phyloP scores from a whole-genome alignment of 2,329 filamentous ascomycete species.

The Fusarium sp. region DNA sequence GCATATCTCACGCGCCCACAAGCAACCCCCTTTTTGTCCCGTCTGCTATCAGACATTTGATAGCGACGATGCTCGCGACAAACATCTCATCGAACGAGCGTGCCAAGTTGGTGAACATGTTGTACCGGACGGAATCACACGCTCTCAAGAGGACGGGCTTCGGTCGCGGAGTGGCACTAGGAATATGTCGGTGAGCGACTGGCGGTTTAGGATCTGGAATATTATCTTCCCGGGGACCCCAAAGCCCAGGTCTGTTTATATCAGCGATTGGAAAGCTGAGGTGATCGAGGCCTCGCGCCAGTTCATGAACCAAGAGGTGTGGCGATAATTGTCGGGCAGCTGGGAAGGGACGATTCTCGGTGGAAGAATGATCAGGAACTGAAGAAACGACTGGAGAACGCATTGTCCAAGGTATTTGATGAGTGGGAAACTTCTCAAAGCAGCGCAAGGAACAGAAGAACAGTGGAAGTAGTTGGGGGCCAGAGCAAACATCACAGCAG shows the following conservation, averaged over 20 bases:
- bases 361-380: not conserved
- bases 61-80: not conserved
- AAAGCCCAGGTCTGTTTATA: not conserved
- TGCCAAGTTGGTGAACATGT: not conserved
- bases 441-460: not conserved
- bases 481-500: not conserved
- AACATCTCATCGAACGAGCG: not conserved
- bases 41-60: too few relatives aligned
- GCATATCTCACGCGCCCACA: too few relatives aligned
- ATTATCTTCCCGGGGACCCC: not conserved
- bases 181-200: not conserved
- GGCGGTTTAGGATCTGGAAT: not conserved
- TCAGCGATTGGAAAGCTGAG: not conserved
- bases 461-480: not conserved
- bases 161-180: not conserved
- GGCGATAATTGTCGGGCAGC: not conserved
- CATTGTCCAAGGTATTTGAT: not conserved
- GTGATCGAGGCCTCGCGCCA: not conserved
- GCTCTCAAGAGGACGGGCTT: not conserved
- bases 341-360: not conserved
- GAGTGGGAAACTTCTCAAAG: not conserved
- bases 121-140: not conserved
- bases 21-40: too few relatives aligned
- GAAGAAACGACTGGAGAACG: not conserved
- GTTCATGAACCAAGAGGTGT: not conserved